Base-by-base conservation (phyloP, 345 rosid species). In the Brassica cretica region DNA sequence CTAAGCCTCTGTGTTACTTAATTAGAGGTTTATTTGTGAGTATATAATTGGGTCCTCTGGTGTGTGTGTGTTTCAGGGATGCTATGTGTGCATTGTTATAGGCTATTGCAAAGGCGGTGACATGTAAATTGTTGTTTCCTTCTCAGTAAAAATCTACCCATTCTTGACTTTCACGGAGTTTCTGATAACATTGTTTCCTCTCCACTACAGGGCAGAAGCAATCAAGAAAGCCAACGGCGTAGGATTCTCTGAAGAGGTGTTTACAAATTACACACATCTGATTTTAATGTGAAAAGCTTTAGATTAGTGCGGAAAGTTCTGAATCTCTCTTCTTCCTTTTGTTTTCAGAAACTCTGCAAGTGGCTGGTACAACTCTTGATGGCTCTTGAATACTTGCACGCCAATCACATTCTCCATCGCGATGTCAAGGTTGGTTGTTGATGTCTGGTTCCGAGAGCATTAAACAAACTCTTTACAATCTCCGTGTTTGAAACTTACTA, bases 51-150 rank as follows among this genome's bases (percentile, higher is more conserved):
- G 46, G 35, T 73, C 32, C 32, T 61, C 12, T 37, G 74, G 39
- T 65, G 27, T 80, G 49, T 39, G 44, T 41, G 76, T 79, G 70
- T 79, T 63, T 77, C 87, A 96, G 99, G 99, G 99, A 65, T 96
- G 99, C 88, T 93, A 93, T 72, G 96, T 93, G 76, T 93, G 99
- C 87, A 96, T 96, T 77, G 87, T 96, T 66, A 88, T 96, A 80
- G 98, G 98, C 68, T 96, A 91, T 73, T 96, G 99, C 76, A 94
- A 93, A 88, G 97, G 98, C 81, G 98, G 99, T 72, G 99, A 96
- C 86, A 96, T 96, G 99, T 96, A 83, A 85, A 87, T 3, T 59
- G 80, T 80, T 71, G 71, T 67, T 55, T 80, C 46, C 69, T 74
- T 78, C 66, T 84, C 77, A 67, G 51, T 65, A 58, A 0, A 1